Percentiles rank a stretch among this genome's conserved stretches.
phyloP scores from a whole-genome alignment of 257 asterid genomes.

The Solanum dulcamara region DNA sequence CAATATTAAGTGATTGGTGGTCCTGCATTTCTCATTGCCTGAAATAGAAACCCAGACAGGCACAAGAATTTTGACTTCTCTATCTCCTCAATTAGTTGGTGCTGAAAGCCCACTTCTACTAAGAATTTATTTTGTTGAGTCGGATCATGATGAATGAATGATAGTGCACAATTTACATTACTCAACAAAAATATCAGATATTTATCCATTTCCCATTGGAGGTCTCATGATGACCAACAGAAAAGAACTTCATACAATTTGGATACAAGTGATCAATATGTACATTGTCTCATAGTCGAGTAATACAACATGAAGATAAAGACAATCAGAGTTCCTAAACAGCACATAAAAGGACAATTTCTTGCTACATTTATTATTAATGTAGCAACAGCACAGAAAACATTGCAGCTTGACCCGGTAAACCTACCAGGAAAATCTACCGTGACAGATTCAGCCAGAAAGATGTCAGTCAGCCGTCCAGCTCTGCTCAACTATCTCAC shows the following conservation, averaged over 20 bases:
- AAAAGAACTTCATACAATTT: neutral
- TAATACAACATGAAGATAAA: conserved; percentile 14
- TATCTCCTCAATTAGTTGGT: neutral
- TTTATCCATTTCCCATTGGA: neutral
- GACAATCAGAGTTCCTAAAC: conserved; percentile 21
- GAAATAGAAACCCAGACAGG: neutral
- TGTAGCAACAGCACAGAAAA: conserved; percentile 7
- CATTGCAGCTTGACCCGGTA: conserved; percentile 6
- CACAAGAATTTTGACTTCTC: neutral
- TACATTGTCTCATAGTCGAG: conserved; percentile 20
- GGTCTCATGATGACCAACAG: neutral
- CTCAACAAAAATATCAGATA: neutral
- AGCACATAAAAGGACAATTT: conserved; percentile 9
- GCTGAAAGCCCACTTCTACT: neutral
- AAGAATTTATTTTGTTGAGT: neutral
- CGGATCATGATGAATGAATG: neutral
- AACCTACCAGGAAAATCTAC: conserved; percentile 24
- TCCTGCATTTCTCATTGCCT: neutral
- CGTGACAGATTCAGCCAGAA: neutral
- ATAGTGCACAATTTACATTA: neutral
- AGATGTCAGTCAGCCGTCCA: conserved; percentile 73
- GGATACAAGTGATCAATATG: conserved; percentile 27
- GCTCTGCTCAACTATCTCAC: conserved; percentile 86
- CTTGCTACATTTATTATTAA: conserved; percentile 14
- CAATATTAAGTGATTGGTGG: neutral